Conservation (phyloP, 352 stramenopile species). For the Phytophthora cryptogea region DNA sequence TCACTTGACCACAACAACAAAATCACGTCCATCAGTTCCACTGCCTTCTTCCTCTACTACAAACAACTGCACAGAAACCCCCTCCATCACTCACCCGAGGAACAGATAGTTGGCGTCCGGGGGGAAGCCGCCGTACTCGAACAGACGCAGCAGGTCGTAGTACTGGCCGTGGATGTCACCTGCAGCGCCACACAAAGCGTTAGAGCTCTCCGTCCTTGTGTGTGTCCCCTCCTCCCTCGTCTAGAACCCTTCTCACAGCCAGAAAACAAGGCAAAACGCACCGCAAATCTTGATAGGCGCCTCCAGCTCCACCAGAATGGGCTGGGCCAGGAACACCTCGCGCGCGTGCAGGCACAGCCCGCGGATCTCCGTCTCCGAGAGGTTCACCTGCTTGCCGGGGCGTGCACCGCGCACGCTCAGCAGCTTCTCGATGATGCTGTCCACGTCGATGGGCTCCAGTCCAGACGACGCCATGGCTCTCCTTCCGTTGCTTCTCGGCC, state of each 20-base stretch:
- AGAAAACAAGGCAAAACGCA: conserved; percentile 28
- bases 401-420: conserved; percentile 88
- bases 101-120: conserved; percentile 73
- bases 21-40: conserved; percentile 70
- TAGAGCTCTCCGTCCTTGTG: conserved; percentile 6
- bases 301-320: conserved; percentile 99
- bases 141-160: conserved; percentile 98
- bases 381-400: conserved; percentile 92
- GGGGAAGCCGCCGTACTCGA: conserved; percentile 93
- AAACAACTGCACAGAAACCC: neutral
- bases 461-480: conserved; percentile 46
- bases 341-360: conserved; percentile 96
- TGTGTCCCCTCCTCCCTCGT: neutral
- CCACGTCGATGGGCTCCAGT: conserved; percentile 84
- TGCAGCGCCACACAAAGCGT: conserved; percentile 13
- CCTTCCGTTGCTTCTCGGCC: conserved; percentile 28
- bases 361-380: conserved; percentile 96
- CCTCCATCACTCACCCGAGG: conserved; percentile 38
- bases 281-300: conserved; percentile 98
- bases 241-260: neutral
- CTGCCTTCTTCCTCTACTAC: conserved; percentile 46
- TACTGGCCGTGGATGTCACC: conserved; percentile 99
- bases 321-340: conserved; percentile 98
- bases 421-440: conserved; percentile 90
- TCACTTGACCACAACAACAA: conserved; percentile 75